Evolutionary conservation across 495 filamentous ascomycete genomes (phyloP).

Genomic region (Pyronema omphalodes): DNA sequence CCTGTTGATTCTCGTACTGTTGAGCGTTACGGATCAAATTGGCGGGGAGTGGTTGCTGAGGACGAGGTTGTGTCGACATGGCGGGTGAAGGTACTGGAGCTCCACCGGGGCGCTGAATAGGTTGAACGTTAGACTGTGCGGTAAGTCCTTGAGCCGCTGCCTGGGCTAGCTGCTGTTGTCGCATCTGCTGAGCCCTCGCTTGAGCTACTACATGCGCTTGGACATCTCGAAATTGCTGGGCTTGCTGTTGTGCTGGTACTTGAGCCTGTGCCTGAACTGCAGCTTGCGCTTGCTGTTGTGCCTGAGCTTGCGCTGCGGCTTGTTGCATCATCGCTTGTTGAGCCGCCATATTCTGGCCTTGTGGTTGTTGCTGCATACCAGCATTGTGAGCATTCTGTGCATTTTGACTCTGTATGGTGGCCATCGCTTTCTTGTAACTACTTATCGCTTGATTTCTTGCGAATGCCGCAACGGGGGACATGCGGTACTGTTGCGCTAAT

Average conservation of each 20-base stretch:
- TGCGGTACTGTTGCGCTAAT: too few relatives aligned
- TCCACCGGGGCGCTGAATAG: neutral
- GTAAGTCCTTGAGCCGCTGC: neutral
- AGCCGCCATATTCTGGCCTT: neutral
- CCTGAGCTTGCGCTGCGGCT: neutral
- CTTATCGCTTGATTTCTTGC: too few relatives aligned
- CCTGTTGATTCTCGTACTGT: constrained; percentile 1
- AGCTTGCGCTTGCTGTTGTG: neutral
- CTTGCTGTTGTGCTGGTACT: neutral
- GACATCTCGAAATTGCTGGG: neutral
- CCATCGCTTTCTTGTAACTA: too few relatives aligned
- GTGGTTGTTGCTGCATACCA: neutral
- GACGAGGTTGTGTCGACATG: neutral
- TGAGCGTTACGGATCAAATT: neutral
- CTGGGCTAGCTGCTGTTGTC: neutral
- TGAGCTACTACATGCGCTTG: neutral
- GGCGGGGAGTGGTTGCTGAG: neutral
- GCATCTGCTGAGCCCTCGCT: neutral
- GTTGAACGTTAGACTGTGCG: too few relatives aligned
- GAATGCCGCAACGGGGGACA: too few relatives aligned
- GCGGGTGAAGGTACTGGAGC: neutral
- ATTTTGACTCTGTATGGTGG: neutral
- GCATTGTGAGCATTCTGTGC: neutral
- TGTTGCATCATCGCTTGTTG: neutral
- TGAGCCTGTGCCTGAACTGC: neutral